A percentile compares a stretch with the other conserved stretches of the same genome.
Evolutionary conservation across 768 basidiomycete genomes (phyloP).

Genomic region (Mrakia blollopis): DNA sequence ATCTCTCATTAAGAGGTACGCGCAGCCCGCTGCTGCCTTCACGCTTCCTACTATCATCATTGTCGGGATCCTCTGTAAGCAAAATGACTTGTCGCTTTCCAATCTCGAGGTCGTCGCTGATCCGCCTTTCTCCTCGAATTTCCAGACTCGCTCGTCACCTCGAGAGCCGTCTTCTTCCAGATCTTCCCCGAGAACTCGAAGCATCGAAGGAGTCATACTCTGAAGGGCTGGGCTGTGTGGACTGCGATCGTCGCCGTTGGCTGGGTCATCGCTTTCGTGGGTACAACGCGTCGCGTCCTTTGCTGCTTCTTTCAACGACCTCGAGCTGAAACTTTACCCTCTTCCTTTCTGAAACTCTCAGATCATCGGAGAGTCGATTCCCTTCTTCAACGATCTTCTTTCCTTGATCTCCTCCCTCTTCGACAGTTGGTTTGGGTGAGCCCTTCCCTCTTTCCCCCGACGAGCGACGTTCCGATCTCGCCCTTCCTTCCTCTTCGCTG

Average conservation of each 20-base stretch:
- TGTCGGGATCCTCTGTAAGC: conserved; percentile 33
- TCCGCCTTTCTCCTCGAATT: not conserved
- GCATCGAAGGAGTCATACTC: conserved; percentile 35
- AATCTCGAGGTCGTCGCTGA: not conserved
- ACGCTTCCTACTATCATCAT: conserved; percentile 36
- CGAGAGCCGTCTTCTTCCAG: conserved; percentile 38
- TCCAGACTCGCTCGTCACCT: conserved; percentile 34
- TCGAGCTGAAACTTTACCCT: too few relatives aligned
- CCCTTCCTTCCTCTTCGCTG: not conserved
- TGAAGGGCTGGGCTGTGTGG: conserved; percentile 37
- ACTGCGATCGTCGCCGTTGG: conserved; percentile 33
- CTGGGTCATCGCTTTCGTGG: conserved; percentile 36
- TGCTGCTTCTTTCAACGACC: too few relatives aligned
- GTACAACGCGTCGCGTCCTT: too few relatives aligned
- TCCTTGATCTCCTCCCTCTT: conserved; percentile 34
- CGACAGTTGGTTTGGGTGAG: conserved; percentile 35
- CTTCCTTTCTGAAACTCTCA: too few relatives aligned
- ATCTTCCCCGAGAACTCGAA: conserved; percentile 36
- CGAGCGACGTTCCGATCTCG: not conserved
- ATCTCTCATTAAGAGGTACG: conserved; percentile 33
- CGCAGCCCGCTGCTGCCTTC: conserved; percentile 34
- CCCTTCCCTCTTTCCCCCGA: not conserved
- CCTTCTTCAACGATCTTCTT: conserved; percentile 36
- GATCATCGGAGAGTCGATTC: conserved; percentile 34
- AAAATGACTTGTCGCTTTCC: not conserved